Evolutionary conservation across 2,329 filamentous ascomycete species (phyloP).

Genomic region (Paraconiothyrium brasiliense): DNA sequence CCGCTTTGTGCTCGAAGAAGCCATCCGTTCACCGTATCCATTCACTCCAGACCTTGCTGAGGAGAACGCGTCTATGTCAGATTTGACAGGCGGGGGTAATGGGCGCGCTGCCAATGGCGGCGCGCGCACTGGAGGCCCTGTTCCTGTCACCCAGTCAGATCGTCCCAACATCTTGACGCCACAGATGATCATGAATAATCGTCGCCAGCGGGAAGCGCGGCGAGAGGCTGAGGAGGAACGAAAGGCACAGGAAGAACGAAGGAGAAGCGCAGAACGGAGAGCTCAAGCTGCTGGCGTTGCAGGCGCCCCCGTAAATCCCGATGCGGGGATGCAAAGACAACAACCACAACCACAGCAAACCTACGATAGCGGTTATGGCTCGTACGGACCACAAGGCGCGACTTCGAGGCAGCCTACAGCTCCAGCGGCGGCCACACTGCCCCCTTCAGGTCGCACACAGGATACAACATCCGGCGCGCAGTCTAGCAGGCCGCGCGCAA

Average conservation of each 20-base stretch:
- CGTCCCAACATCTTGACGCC: constrained; percentile 78
- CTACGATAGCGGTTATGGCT: constrained; percentile 38
- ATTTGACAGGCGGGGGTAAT: constrained; percentile 72
- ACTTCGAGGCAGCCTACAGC: constrained; percentile 41
- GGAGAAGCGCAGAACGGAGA: constrained; percentile 68
- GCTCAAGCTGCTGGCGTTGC: constrained; percentile 63
- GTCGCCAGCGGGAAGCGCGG: constrained; percentile 77
- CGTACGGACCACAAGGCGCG: constrained; percentile 37
- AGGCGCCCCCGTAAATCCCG: constrained; percentile 46
- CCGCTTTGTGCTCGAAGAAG: constrained; percentile 90
- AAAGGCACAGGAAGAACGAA: constrained; percentile 61
- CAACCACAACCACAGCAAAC: constrained; percentile 39
- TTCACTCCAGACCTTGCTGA: constrained; percentile 88
- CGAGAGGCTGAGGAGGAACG: constrained; percentile 67
- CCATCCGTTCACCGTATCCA: constrained; percentile 79
- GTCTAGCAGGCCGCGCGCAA: constrained; percentile 41
- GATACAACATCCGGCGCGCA: constrained; percentile 40
- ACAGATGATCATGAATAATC: constrained; percentile 89
- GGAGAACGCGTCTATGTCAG: constrained; percentile 92
- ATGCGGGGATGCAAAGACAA: constrained; percentile 40
- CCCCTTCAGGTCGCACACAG: constrained; percentile 33
- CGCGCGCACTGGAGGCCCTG: constrained; percentile 61
- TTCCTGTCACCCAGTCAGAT: constrained; percentile 61
- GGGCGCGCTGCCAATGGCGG: constrained; percentile 66
- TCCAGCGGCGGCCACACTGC: constrained; percentile 26